These are phyloP conservation scores for Phytophthora cactorum DNA, from an alignment of 352 stramenopile species.

Conservation along the genomic window DNA sequence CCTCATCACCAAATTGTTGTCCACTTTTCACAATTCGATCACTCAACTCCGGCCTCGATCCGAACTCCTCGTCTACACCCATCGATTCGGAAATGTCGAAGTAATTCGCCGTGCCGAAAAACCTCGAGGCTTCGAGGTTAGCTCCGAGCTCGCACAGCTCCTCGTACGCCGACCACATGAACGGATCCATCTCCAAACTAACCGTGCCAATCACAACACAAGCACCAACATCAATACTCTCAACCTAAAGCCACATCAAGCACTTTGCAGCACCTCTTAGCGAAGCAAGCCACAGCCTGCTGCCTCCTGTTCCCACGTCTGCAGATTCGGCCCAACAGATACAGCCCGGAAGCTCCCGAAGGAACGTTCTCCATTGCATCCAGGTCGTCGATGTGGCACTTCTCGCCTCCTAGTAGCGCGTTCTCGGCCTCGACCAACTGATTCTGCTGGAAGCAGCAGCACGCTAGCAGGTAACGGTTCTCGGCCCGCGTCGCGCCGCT, in stretches of 20 bases:
- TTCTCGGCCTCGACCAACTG: constrained; percentile 91
- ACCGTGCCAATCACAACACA: constrained; percentile 18
- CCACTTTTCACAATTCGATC: constrained; percentile 1
- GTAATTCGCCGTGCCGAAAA: constrained; percentile 66
- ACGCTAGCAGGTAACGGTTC: constrained; percentile 74
- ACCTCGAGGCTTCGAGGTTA: constrained; percentile 62
- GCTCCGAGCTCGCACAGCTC: constrained; percentile 93
- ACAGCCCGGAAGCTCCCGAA: constrained; percentile 92
- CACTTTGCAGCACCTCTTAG: constrained; percentile 60
- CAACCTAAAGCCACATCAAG: neutral
- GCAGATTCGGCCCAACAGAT: constrained; percentile 93
- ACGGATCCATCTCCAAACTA: constrained; percentile 91
- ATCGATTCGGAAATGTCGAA: constrained; percentile 36
- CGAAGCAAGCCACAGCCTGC: constrained; percentile 92
- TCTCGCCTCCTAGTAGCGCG: constrained; percentile 74
- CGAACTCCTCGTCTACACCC: constrained; percentile 10
- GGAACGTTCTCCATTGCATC: constrained; percentile 40
- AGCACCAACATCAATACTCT: constrained; percentile 3
- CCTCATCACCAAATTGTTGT: constrained; percentile 14
- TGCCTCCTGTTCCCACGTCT: constrained; percentile 87
- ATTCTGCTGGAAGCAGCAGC: constrained; percentile 79
- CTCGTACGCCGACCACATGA: constrained; percentile 94
- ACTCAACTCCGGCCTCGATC: constrained; percentile 14
- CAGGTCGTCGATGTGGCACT: constrained; percentile 26
- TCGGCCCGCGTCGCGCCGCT: constrained; percentile 41